Conservation (phyloP, 345 rosid genomes). For the Salix udensis region DNA sequence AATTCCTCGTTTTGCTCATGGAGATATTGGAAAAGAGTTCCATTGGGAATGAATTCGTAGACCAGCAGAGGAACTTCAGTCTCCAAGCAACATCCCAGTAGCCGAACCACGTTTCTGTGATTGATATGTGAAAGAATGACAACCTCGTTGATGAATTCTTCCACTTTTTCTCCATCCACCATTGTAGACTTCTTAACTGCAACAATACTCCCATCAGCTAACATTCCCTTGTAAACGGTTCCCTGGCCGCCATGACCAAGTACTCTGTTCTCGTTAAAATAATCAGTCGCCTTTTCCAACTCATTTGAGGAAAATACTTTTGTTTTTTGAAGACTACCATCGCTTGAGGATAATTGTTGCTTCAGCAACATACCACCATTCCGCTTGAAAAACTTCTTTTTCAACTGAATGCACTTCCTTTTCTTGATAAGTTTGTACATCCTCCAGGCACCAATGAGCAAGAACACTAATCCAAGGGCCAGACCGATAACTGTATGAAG, state of each 20-base stretch:
- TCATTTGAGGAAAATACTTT: not conserved
- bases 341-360: not conserved
- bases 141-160: conserved; percentile 14
- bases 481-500: not conserved
- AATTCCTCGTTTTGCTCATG: conserved; percentile 4
- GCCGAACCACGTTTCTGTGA: conserved; percentile 16
- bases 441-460: not conserved
- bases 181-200: conserved; percentile 13
- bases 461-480: not conserved
- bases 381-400: not conserved
- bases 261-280: conserved; percentile 4
- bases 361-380: not conserved
- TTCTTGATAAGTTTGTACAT: no score
- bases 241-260: conserved; percentile 19
- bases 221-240: conserved; percentile 15
- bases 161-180: not conserved
- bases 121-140: conserved; percentile 14
- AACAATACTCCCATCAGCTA: conserved; percentile 4
- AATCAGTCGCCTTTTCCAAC: conserved; percentile 6
- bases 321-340: not conserved
- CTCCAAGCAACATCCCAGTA: conserved; percentile 15
- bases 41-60: conserved; percentile 12
- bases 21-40: conserved; percentile 9
- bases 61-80: conserved; percentile 6
- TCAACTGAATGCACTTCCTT: not conserved